phyloP scores from a whole-genome alignment of 176 grass and related monocot genomes.

The Puya raimondii region DNA sequence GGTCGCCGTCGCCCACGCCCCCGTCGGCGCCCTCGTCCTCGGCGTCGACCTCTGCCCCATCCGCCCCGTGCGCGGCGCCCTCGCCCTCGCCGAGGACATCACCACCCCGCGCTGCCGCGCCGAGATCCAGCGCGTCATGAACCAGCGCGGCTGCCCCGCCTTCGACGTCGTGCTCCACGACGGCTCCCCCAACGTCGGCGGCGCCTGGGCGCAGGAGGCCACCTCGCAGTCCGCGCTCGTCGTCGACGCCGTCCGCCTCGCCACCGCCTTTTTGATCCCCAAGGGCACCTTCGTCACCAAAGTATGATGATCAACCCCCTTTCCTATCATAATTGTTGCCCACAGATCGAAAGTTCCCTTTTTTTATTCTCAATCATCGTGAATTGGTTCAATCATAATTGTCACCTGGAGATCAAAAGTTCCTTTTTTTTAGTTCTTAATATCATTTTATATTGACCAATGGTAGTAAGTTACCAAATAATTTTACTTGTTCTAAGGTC shows the following conservation, averaged over 20 bases:
- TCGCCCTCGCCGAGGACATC: slow-evolving; percentile 77
- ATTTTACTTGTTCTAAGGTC: too few relatives aligned
- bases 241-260: slow-evolving; percentile 62
- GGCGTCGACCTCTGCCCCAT: slow-evolving; percentile 83
- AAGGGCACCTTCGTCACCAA: slow-evolving; percentile 86
- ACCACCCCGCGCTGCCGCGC: slow-evolving; percentile 84
- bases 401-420: too few relatives aligned
- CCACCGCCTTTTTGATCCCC: slow-evolving; percentile 72
- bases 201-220: slow-evolving; percentile 86
- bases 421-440: too few relatives aligned
- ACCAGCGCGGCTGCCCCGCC: slow-evolving; percentile 43
- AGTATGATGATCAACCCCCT: slow-evolving; percentile 17
- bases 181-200: slow-evolving; percentile 86
- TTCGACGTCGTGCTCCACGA: slow-evolving; percentile 92
- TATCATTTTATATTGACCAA: too few relatives aligned
- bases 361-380: too few relatives aligned
- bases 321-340: neutral
- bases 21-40: slow-evolving; percentile 63
- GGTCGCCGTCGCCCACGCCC: slow-evolving; percentile 66
- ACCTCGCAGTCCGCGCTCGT: slow-evolving; percentile 70
- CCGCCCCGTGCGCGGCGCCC: slow-evolving; percentile 76
- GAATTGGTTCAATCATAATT: too few relatives aligned
- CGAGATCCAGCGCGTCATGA: slow-evolving; percentile 62
- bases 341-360: too few relatives aligned
- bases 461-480: too few relatives aligned